Conservation (phyloP, 257 asterid genomes). For the Coffea eugenioides region DNA sequence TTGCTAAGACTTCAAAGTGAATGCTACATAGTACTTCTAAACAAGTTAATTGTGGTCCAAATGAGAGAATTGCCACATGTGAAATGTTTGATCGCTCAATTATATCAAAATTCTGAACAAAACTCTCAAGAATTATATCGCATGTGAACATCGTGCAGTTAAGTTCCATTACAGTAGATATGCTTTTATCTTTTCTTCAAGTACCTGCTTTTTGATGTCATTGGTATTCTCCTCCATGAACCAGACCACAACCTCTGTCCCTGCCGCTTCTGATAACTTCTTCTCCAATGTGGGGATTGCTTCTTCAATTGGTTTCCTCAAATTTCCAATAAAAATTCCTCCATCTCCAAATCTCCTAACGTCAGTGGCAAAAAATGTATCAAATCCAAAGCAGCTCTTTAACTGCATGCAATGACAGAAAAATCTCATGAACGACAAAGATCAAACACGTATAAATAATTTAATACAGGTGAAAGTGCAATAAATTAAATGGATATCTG, state of each 20-base stretch:
- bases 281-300: slow-evolving; percentile 83
- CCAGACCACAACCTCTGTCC: slow-evolving; percentile 87
- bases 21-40: not conserved
- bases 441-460: not conserved
- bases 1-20: not conserved
- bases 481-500: not conserved
- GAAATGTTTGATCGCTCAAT: not conserved
- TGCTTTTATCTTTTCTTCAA: not conserved
- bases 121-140: not conserved
- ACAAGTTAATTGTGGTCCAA: not conserved
- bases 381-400: slow-evolving; percentile 83
- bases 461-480: not conserved
- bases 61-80: not conserved
- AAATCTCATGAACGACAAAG: slow-evolving; percentile 16
- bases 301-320: slow-evolving; percentile 82
- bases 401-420: slow-evolving; percentile 43
- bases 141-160: not conserved
- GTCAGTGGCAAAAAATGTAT: slow-evolving; percentile 80
- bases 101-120: too few species aligned
- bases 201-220: slow-evolving; percentile 83
- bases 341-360: slow-evolving; percentile 96
- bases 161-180: not conserved
- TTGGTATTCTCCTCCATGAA: slow-evolving; percentile 79
- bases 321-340: slow-evolving; percentile 80
- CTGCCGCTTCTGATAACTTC: slow-evolving; percentile 86